phyloP scores from a whole-genome alignment of 2,329 filamentous ascomycete genomes.

The Colletotrichum musae region DNA sequence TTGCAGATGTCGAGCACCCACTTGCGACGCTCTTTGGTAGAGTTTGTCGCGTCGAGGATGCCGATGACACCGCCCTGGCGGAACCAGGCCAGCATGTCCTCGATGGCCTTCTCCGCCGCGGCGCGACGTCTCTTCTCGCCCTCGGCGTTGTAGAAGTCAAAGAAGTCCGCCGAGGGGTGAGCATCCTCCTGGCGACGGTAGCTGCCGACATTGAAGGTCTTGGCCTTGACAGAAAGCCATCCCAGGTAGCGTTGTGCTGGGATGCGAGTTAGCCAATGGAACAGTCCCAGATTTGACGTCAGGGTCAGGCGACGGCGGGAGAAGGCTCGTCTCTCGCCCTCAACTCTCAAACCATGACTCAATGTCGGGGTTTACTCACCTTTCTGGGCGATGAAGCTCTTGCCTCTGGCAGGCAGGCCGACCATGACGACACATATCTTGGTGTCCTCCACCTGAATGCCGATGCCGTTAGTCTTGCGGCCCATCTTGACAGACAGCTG shows the following conservation, averaged over 20 bases:
- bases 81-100: constrained; percentile 97
- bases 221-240: constrained; percentile 94
- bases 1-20: constrained; percentile 91
- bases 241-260: constrained; percentile 93
- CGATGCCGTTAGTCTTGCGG: constrained; percentile 73
- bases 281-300: background rate
- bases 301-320: background rate
- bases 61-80: constrained; percentile 83
- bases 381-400: constrained; percentile 98
- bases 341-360: no score
- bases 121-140: constrained; percentile 90
- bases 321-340: background rate
- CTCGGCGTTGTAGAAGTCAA: constrained; percentile 90
- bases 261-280: constrained; percentile 2
- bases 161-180: constrained; percentile 94
- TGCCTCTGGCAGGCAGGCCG: constrained; percentile 92
- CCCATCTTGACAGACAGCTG: constrained; percentile 54
- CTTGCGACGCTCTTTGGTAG: constrained; percentile 87
- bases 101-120: constrained; percentile 91
- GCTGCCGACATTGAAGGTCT: constrained; percentile 97
- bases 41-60: constrained; percentile 97
- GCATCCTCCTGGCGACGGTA: constrained; percentile 93
- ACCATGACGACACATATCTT: constrained; percentile 99
- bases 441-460: constrained; percentile 92
- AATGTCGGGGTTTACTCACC: constrained; percentile 65